Base-by-base conservation (phyloP, 2,329 filamentous ascomycete species). In the Ophiobolus disseminans region DNA sequence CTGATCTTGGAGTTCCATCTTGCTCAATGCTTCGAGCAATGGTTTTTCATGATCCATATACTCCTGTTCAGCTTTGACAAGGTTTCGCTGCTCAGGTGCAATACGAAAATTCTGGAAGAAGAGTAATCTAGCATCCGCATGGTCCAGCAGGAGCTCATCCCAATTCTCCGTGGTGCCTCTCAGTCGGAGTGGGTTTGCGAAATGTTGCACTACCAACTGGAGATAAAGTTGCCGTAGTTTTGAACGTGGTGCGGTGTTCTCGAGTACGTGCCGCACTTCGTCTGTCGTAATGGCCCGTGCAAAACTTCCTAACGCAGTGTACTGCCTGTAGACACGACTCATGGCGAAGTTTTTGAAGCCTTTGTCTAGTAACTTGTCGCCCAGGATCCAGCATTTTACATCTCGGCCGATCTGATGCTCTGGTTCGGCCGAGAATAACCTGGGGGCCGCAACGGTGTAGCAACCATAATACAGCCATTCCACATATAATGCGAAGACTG, bases 381-480 rank as follows among this genome's bases (percentile, higher is more conserved):
- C 42, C 1, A 55, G 40, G 9, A 55, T 14, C 53, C 50, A 60
- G 3, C 47, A 45, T 20, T 48, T 40, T 19, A 35, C 39, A 23
- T 50, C n/a, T 3, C 26, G 13, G 23, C 28, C 40, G 8, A 14
- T 38, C 14, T 17, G 6, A 3, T 23, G 23, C 6, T n/a, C 3
- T 7, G 9, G 10, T 16, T 21, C 19, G 20, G 16, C 38, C 8
- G 35, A 13, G 34, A 28, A 20, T 11, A 16, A 8, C n/a, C 16
- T 11, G 5, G 14, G 16, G 20, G 17, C 11, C 6, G 19, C 17
- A 14, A 14, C 22, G 16, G 5, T 9, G 17, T 58, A 55, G 4
- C 22, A 25, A 8, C 55, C 48, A 34, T 53, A 58, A 44, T 58
- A 58, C 46, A 58, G 41, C 55, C 55, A 58, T 45, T 55, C 45